Conservation (phyloP, 176 grass and related monocot genomes). For the Dendrocalamus sinicus region DNA sequence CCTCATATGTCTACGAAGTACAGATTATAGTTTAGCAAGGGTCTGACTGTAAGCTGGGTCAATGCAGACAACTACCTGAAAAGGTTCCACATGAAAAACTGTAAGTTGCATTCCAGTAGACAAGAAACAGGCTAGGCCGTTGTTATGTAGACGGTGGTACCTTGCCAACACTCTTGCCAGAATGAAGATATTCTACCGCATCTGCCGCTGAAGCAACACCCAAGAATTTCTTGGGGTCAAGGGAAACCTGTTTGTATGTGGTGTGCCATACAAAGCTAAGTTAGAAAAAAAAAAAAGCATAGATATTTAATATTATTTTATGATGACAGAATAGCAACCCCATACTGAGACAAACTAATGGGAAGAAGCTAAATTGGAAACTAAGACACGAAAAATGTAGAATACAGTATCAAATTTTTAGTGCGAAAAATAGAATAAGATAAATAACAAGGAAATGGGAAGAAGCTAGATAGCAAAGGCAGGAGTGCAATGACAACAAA, state of each 20-base stretch:
- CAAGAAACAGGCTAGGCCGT: neutral
- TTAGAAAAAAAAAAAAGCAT: neutral
- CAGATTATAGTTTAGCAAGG: slow-evolving; percentile 59
- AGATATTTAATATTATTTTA: neutral
- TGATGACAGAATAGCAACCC: neutral
- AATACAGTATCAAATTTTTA: neutral
- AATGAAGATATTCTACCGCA: slow-evolving; percentile 98
- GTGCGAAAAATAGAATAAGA: neutral
- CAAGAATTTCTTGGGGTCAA: slow-evolving; percentile 81
- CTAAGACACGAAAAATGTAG: neutral
- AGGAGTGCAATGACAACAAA: neutral
- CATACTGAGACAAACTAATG: neutral
- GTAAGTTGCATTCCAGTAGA: slow-evolving; percentile 8
- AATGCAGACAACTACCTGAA: slow-evolving; percentile 88
- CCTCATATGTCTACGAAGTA: neutral
- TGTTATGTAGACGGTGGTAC: too few relatives aligned
- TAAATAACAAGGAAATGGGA: neutral
- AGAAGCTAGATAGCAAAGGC: neutral
- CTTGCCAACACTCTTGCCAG: slow-evolving; percentile 81
- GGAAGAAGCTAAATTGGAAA: neutral
- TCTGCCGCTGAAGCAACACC: slow-evolving; percentile 82
- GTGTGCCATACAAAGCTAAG: slow-evolving; percentile 9
- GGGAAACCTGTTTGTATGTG: slow-evolving; percentile 55
- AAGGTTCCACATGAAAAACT: neutral
- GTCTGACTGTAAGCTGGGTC: slow-evolving; percentile 69